Percentiles rank a stretch among this genome's conserved stretches.
These are phyloP conservation scores for Daphne laureola DNA, from an alignment of 441 rosid species.

Conservation along the genomic window DNA sequence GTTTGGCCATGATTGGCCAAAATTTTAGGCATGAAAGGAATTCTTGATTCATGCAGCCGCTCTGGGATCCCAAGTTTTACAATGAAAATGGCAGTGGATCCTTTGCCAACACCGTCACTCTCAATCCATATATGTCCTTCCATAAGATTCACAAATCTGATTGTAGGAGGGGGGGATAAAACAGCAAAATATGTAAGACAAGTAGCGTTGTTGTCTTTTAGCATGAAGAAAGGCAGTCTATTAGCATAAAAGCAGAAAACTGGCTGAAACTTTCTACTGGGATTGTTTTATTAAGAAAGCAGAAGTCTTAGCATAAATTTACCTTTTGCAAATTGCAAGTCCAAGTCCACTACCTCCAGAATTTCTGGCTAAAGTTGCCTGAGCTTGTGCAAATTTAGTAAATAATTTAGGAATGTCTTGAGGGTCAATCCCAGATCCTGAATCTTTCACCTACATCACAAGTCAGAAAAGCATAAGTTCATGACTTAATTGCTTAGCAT, in stretches of 20 bases:
- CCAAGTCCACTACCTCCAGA: conserved; percentile 94
- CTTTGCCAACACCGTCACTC: conserved; percentile 89
- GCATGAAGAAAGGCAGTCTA: background rate
- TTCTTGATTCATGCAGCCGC: conserved; percentile 45
- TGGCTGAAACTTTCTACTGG: background rate
- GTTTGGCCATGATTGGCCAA: conserved; percentile 36
- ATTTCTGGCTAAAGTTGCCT: conserved; percentile 54
- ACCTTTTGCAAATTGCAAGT: conserved; percentile 98
- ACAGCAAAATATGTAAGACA: background rate
- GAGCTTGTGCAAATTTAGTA: conserved; percentile 84
- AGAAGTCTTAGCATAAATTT: conserved; percentile 3
- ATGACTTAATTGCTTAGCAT: background rate
- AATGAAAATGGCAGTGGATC: conserved; percentile 68
- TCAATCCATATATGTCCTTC: conserved; percentile 95
- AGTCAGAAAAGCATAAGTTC: conserved; percentile 5
- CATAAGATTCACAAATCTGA: conserved; percentile 95
- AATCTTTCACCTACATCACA: conserved; percentile 70
- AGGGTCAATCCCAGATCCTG: conserved; percentile 73
- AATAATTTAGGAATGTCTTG: conserved; percentile 84
- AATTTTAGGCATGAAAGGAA: conserved; percentile 29
- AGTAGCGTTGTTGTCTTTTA: conserved; percentile 1
- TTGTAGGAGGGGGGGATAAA: conserved; percentile 13
- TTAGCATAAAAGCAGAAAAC: background rate
- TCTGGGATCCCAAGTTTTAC: conserved; percentile 68
- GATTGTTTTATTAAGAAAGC: background rate